Evolutionary conservation across 805 yeast species (phyloP), one percentile per base, ranked within the genome.

Genomic region (Monosporozyma yasuniensis): DNA sequence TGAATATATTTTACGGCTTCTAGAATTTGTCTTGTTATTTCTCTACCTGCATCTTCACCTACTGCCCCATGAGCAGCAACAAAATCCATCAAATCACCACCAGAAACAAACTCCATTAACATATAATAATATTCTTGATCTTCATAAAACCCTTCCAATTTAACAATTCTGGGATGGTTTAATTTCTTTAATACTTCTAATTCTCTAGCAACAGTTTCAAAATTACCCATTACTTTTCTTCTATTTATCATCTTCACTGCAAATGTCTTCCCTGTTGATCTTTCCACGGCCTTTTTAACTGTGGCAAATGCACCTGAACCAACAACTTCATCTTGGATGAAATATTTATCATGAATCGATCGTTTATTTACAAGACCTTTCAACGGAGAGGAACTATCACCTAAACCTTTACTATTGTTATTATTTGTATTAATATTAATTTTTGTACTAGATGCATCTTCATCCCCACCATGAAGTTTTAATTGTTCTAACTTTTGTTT

Each of bases 271-370:
- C 98, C 98, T 0, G 96, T 81, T 6, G 79, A 68, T 53, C 97
- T 76, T 60, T 89, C 93, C 1, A 90, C 80, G 4, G 95, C 96
- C 63, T 87, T 87, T 56, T 88, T 84, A 27, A 93, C 99, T 1
- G 90, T 85, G 5, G 98, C 98, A 75, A 91, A 91, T 9, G 98
- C 98, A n/a, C 99, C 99, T 59, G 88, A 93, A 0, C 99, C 99
- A 1, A 91, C 86, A 14, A 87, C 82, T 60, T 86, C 96, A 62
- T 84, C 87, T 52, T 83, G 78, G 19, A 91, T 79, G 12, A 87
- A 84, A 66, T 83, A 93, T 59, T 84, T 80, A 51, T 77, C 78
- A 58, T 75, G 74, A 10, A 87, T 80, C 5, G 42, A 42, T 30
- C 23, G 16, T 30, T 16, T 10, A 8, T 16, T 27, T 2, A 27